A percentile compares a stretch with the other conserved stretches of the same genome.
Conservation (phyloP, 768 basidiomycete genomes). For the Pulveroboletus sp. region DNA sequence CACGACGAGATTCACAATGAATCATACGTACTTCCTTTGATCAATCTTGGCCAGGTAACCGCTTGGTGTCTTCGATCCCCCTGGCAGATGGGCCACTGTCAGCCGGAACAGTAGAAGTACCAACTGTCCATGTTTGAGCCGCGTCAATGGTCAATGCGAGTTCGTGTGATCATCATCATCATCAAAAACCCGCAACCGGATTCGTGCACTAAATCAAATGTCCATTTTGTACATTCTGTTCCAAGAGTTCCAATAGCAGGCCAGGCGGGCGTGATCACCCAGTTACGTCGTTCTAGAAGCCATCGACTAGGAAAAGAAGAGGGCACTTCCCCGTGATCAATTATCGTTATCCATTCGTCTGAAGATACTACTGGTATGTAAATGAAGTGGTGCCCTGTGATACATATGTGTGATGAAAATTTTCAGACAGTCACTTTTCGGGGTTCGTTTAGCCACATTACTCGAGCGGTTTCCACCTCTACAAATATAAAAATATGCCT, state of each 20-base stretch:
- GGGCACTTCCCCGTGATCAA: neutral
- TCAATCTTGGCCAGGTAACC: no score
- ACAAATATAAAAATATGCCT: conserved; percentile 5
- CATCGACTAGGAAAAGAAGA: neutral
- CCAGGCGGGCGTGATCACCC: neutral
- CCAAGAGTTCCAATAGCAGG: neutral
- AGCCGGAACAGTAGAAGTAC: no score
- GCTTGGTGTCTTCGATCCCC: no score
- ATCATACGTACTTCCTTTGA: no score
- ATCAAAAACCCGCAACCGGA: no score
- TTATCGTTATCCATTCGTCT: conserved; percentile 3
- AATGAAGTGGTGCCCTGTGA: neutral
- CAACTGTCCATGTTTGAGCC: no score
- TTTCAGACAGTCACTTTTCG: neutral
- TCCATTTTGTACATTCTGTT: neutral
- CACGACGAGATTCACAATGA: no score
- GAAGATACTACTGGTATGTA: neutral
- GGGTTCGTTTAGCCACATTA: neutral
- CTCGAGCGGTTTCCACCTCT: neutral
- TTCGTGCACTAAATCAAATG: neutral
- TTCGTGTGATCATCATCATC: no score
- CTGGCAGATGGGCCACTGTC: no score
- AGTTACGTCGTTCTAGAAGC: conserved; percentile 13
- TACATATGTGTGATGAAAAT: no score
- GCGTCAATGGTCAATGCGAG: no score